Conservation (phyloP, 163 green algal species). For the Coccomyxa subellipsoidea region DNA sequence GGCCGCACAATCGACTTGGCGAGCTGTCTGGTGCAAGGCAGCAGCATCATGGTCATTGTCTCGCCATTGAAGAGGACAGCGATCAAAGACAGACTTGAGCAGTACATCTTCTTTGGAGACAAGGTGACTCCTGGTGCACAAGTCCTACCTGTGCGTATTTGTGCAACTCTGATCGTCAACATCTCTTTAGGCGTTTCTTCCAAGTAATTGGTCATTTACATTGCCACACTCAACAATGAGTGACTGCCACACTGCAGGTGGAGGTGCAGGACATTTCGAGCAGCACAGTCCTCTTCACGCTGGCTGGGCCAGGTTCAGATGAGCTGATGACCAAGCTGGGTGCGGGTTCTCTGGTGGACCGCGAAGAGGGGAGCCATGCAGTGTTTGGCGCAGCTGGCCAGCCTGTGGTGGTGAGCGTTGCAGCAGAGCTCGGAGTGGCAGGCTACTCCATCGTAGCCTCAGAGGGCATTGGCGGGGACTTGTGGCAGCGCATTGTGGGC, state of each 20-base stretch:
- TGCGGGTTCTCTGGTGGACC: conserved; percentile 26
- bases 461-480: conserved; percentile 52
- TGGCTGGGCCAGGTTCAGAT: conserved; percentile 56
- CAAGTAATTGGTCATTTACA: no score
- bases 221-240: no score
- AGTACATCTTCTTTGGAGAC: conserved; percentile 73
- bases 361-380: conserved; percentile 40
- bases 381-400: conserved; percentile 55
- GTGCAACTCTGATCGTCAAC: neutral
- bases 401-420: conserved; percentile 48
- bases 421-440: conserved; percentile 39
- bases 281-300: conserved; percentile 51
- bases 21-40: conserved; percentile 46
- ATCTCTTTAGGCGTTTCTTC: no score
- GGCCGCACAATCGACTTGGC: conserved; percentile 69
- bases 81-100: conserved; percentile 57
- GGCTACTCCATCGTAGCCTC: conserved; percentile 76
- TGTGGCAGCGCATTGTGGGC: conserved; percentile 53
- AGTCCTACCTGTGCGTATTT: no score
- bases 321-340: conserved; percentile 54
- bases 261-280: conserved; percentile 51
- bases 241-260: no score
- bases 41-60: conserved; percentile 53
- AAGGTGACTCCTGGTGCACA: conserved; percentile 38
- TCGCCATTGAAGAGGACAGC: conserved; percentile 38